Conservation (phyloP, 2,329 filamentous ascomycete species). For the Dactylonectria estremocensis region DNA sequence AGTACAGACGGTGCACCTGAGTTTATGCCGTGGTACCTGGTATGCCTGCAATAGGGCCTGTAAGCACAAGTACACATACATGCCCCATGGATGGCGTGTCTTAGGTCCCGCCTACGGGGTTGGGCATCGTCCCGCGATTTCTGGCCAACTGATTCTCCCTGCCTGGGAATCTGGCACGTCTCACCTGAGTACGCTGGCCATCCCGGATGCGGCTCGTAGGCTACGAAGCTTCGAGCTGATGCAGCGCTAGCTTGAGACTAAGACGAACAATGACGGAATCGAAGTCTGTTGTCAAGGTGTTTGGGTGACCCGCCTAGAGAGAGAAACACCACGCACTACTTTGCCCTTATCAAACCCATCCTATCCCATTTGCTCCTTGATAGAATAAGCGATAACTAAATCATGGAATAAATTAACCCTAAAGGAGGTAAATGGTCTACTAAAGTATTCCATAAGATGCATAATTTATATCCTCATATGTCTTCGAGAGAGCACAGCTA, state of each 20-base stretch:
- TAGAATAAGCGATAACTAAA: too few species aligned
- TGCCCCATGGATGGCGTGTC: conserved; percentile 21
- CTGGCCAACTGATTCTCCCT: conserved; percentile 36
- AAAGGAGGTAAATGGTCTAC: too few species aligned
- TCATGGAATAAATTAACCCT: too few species aligned
- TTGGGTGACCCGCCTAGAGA: too few species aligned
- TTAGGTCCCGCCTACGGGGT: conserved; percentile 35
- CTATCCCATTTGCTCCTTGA: too few species aligned
- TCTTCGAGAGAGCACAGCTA: too few species aligned
- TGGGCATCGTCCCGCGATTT: conserved; percentile 29
- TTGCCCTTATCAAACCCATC: too few species aligned
- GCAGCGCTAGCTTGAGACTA: conserved; percentile 44
- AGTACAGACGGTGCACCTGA: conserved; percentile 19
- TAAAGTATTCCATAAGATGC: too few species aligned
- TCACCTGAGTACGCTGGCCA: conserved; percentile 38
- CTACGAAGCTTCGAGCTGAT: conserved; percentile 40
- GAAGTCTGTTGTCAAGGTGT: conserved; percentile 35
- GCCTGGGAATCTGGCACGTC: conserved; percentile 36
- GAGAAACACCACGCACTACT: too few species aligned
- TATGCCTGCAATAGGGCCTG: too few species aligned
- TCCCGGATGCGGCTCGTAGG: conserved; percentile 47
- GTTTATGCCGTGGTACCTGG: conserved; percentile 6
- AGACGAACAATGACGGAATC: conserved; percentile 48
- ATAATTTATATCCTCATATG: too few species aligned
- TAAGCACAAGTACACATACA: background rate